Evolutionary conservation across 192 early-diverging fungal genomes (phyloP), one percentile per base, ranked within the genome.

Genomic region (Coemansia sp.): DNA sequence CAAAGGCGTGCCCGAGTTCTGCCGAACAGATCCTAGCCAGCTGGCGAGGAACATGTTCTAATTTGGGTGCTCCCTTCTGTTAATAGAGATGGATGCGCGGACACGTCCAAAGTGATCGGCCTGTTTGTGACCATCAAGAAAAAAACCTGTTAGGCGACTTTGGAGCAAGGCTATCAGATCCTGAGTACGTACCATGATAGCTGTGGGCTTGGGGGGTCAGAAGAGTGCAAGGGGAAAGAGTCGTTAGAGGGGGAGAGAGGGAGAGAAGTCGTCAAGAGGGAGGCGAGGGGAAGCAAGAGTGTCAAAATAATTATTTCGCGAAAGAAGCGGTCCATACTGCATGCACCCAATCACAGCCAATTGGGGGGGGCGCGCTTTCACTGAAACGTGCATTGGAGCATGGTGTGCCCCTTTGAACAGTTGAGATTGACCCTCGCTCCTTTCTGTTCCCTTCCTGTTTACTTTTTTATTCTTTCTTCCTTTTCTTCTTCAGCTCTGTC

Each of bases 31-130:
- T 33, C 32, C 29, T 15, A 10, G 52, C 14, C 14, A 35, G 52
- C 5, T 29, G n/a, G 15, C 32, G 17, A 35, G 33, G 17, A 29
- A 34, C 15, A 50, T 26, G 46, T 50, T 50, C 46, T 50, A 50
- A 27, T 29, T 50, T 15, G 46, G 46, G 24, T 32, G 29, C 29
- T 7, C 7, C 22, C 22, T 14, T 29, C 46, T 27, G 46, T 15
- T 27, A 50, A 50, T 50, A 50, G 46, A 24, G 46, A 50, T n/a
- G 24, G 46, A 50, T 50, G 46, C 27, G 46, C 46, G 46, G 46
- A 26, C 44, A 26, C 44, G 26, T 24, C 15, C 7, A n/a, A n/a
- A 50, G 46, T 22, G 46, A 50, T 50, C 46, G 46, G 46, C 46
- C 46, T 27, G 24, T 12, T 14, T 24, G 26, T n/a, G 46, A 4